Conservation (phyloP, 345 rosid species). For the Physaria fendleri region DNA sequence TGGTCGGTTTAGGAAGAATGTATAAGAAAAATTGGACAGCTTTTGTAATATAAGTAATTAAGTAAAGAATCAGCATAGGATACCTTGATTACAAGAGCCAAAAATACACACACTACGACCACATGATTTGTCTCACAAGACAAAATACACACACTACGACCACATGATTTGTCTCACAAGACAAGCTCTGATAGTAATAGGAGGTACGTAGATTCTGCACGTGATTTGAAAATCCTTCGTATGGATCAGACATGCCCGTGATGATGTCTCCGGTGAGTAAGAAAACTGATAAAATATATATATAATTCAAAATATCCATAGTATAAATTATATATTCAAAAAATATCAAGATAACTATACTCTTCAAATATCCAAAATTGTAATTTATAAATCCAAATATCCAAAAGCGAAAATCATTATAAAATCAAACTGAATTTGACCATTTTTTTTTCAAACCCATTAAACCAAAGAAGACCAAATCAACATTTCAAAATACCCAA, state of each 20-base stretch:
- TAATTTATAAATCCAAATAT: too few relatives aligned
- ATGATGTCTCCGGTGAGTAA: conserved; percentile 21
- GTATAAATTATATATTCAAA: too few relatives aligned
- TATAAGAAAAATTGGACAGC: not conserved
- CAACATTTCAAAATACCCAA: too few relatives aligned
- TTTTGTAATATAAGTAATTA: not conserved
- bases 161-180: not conserved
- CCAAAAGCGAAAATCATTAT: too few relatives aligned
- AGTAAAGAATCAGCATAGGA: not conserved
- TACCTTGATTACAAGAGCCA: not conserved
- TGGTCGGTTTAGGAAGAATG: not conserved
- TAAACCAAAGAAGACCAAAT: too few relatives aligned
- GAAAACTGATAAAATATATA: too few relatives aligned
- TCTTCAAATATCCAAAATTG: too few relatives aligned
- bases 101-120: not conserved
- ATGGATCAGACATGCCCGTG: not conserved
- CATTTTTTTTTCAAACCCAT: not conserved
- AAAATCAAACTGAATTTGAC: too few relatives aligned
- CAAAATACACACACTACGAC: not conserved
- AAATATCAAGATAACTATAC: too few relatives aligned
- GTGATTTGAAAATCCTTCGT: not conserved
- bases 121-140: not conserved
- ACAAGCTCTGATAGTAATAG: not conserved
- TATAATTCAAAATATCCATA: too few relatives aligned
- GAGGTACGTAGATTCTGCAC: too few relatives aligned